Percentiles rank a stretch among this genome's conserved stretches.
phyloP scores from a whole-genome alignment of 805 yeast genomes.

The Priceomyces fermenticarens region DNA sequence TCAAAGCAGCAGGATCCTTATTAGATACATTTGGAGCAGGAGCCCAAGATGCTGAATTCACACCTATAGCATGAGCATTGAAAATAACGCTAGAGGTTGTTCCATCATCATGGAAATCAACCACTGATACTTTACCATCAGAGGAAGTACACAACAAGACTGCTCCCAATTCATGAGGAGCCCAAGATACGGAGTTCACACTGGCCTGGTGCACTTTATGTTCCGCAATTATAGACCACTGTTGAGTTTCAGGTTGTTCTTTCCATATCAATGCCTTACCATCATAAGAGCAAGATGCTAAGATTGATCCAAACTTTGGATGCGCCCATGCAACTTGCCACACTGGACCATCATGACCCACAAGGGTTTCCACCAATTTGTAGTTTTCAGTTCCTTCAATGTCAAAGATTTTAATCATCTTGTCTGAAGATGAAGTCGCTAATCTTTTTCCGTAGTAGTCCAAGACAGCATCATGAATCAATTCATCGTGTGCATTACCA shows the following conservation, averaged over 20 bases:
- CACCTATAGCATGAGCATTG: constrained; percentile 91
- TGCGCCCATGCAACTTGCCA: constrained; percentile 99
- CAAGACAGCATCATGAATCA: constrained; percentile 94
- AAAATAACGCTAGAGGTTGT: constrained; percentile 60
- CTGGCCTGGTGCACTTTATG: constrained; percentile 90
- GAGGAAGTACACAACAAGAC: constrained; percentile 85
- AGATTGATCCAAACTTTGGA: constrained; percentile 92
- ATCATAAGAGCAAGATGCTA: constrained; percentile 94
- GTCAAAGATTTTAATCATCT: constrained; percentile 91
- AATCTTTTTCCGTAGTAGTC: constrained; percentile 95
- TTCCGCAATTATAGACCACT: constrained; percentile 84
- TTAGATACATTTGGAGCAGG: constrained; percentile 45
- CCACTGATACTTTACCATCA: constrained; percentile 88
- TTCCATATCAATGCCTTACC: constrained; percentile 95
- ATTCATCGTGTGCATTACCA: constrained; percentile 86
- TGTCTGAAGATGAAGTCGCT: constrained; percentile 96
- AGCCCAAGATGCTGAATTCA: constrained; percentile 94
- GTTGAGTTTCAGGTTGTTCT: constrained; percentile 72
- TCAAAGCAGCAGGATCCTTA: constrained; percentile 23
- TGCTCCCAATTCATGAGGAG: constrained; percentile 96
- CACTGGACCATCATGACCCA: constrained; percentile 97
- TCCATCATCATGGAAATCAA: constrained; percentile 90
- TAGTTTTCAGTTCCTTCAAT: constrained; percentile 79
- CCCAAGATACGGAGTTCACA: constrained; percentile 94
- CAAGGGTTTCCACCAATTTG: constrained; percentile 75